These are phyloP conservation scores for Erigeron canadensis DNA, from an alignment of 129 eudicot genomes.

Conservation along the genomic window DNA sequence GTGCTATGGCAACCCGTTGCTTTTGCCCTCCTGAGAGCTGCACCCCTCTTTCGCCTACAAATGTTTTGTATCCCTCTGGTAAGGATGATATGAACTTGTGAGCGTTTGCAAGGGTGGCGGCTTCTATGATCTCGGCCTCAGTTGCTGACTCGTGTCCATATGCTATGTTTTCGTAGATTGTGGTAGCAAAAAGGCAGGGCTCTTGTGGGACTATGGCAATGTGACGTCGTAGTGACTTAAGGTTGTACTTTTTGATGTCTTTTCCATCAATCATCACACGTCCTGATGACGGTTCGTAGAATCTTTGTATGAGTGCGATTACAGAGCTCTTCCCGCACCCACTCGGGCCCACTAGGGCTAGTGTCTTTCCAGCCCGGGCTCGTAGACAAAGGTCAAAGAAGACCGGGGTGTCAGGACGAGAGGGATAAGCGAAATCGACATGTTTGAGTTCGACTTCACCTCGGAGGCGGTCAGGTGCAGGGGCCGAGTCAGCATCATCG, in stretches of 20 bases:
- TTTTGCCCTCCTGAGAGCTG: slow-evolving; percentile 97
- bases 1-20: slow-evolving; percentile 87
- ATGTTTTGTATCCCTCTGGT: slow-evolving; percentile 86
- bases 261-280: slow-evolving; percentile 82
- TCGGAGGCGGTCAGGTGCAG: slow-evolving; percentile 70
- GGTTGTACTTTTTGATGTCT: slow-evolving; percentile 77
- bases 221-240: slow-evolving; percentile 69
- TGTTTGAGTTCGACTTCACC: slow-evolving; percentile 96
- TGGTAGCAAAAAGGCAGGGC: slow-evolving; percentile 87
- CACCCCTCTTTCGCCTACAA: slow-evolving; percentile 85
- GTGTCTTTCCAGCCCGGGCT: slow-evolving; percentile 87
- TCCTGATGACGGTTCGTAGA: slow-evolving; percentile 86
- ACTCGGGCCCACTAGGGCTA: slow-evolving; percentile 95
- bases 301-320: slow-evolving; percentile 71
- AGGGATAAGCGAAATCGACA: slow-evolving; percentile 81
- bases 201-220: slow-evolving; percentile 89
- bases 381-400: slow-evolving; percentile 72
- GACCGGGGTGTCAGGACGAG: slow-evolving; percentile 71
- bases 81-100: slow-evolving; percentile 87
- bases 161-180: slow-evolving; percentile 84
- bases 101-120: slow-evolving; percentile 86
- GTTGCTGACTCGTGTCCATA: slow-evolving; percentile 86
- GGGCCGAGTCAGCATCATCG: slow-evolving; percentile 60
- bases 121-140: slow-evolving; percentile 84
- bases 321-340: slow-evolving; percentile 98